These are phyloP conservation scores for Ophiostoma tasmaniense DNA, from an alignment of 2,329 filamentous ascomycete genomes.

Conservation along the genomic window DNA sequence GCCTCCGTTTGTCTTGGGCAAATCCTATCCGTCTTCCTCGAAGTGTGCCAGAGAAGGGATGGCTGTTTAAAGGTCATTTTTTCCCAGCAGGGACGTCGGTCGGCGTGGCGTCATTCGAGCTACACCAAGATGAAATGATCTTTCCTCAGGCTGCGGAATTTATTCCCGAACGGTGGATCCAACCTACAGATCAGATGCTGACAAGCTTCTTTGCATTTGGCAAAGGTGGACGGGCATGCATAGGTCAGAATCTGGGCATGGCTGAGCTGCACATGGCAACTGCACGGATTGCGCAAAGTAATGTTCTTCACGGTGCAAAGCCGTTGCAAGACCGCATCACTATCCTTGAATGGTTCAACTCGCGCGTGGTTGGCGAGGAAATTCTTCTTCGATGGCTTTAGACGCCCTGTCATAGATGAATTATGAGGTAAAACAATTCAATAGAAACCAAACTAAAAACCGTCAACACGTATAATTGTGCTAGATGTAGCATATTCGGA, in stretches of 20 bases:
- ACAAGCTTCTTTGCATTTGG: constrained; percentile 21
- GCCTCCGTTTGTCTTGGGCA: constrained; percentile 19
- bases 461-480: no score
- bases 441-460: no score
- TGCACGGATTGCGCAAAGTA: background rate
- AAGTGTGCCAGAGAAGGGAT: constrained; percentile 12
- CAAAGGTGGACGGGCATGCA: constrained; percentile 22
- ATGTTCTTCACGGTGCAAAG: constrained; percentile 7
- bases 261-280: constrained; percentile 17
- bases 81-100: constrained; percentile 22
- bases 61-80: constrained; percentile 17
- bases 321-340: background rate
- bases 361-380: constrained; percentile 13
- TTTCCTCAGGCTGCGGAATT: constrained; percentile 21
- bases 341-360: constrained; percentile 18
- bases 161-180: constrained; percentile 21
- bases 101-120: constrained; percentile 20
- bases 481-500: no score
- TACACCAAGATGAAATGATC: constrained; percentile 21
- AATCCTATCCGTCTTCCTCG: constrained; percentile 19
- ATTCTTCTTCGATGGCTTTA: constrained; percentile 8
- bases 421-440: no score
- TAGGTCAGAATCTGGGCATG: constrained; percentile 20
- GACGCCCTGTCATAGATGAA: no score
- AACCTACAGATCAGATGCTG: constrained; percentile 14